phyloP scores from a whole-genome alignment of 2,329 filamentous ascomycete species.

The Penicillium sp. region DNA sequence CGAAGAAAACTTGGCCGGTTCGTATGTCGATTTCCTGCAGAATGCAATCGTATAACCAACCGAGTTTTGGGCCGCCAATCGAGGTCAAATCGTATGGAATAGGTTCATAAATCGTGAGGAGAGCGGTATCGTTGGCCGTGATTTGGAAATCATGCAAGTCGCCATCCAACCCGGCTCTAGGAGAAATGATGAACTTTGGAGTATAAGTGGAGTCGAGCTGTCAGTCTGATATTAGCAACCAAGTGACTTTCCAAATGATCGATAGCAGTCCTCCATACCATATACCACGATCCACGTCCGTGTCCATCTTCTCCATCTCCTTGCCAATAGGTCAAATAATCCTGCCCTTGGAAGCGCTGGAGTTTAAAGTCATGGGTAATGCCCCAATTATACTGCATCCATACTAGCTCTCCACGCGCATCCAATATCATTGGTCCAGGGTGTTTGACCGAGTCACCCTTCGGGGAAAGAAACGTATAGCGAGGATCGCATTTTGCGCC shows the following conservation, averaged over 20 bases:
- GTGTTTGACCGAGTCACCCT: slow-evolving; percentile 29
- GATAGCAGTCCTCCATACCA: slow-evolving; percentile 20
- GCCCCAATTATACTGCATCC: slow-evolving; percentile 30
- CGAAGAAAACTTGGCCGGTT: slow-evolving; percentile 40
- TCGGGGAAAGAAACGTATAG: slow-evolving; percentile 30
- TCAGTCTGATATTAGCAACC: slow-evolving; percentile 4
- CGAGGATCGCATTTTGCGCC: slow-evolving; percentile 25
- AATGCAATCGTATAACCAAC: slow-evolving; percentile 39
- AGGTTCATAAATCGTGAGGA: slow-evolving; percentile 41
- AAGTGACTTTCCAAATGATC: not conserved
- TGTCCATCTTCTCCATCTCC: slow-evolving; percentile 45
- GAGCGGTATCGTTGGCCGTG: slow-evolving; percentile 38
- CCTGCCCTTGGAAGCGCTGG: slow-evolving; percentile 41
- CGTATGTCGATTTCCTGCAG: slow-evolving; percentile 45
- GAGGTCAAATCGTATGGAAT: slow-evolving; percentile 38
- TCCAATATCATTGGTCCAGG: slow-evolving; percentile 41
- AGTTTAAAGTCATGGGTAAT: slow-evolving; percentile 46
- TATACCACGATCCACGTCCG: slow-evolving; percentile 32
- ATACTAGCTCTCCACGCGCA: slow-evolving; percentile 25
- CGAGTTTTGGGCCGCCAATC: slow-evolving; percentile 35
- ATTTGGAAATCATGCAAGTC: slow-evolving; percentile 45
- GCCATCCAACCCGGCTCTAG: slow-evolving; percentile 16
- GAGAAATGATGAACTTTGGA: slow-evolving; percentile 22
- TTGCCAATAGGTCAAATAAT: slow-evolving; percentile 47
- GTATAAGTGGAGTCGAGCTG: slow-evolving; percentile 30